Percentiles rank a stretch among this genome's conserved stretches.
phyloP scores from a whole-genome alignment of 148 eudicot species.

The Vaccinium vitisidaea region DNA sequence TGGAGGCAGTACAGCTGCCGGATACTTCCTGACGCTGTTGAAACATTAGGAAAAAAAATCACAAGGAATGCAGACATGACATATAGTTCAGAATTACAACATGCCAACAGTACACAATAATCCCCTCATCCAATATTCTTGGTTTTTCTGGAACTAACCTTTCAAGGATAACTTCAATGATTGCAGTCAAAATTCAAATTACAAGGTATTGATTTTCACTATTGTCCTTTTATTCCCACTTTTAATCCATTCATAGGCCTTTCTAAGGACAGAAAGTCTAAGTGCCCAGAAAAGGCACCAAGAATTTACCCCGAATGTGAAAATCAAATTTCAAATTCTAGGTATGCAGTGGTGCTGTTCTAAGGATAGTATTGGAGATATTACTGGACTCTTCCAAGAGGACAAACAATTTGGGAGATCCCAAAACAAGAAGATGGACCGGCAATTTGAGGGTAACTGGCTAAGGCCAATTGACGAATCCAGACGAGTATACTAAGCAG shows the following conservation, averaged over 20 bases:
- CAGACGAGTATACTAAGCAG: not conserved
- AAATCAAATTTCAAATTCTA: no score
- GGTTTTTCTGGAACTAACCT: not conserved
- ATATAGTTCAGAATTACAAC: not conserved
- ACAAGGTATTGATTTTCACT: not conserved
- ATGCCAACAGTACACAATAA: not conserved
- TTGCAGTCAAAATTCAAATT: not conserved
- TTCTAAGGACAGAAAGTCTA: not conserved
- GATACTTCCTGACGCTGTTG: slow-evolving; percentile 78
- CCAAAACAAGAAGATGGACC: not conserved
- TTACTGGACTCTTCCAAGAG: not conserved
- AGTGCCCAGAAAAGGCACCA: no score
- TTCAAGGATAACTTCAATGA: not conserved
- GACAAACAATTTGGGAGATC: not conserved
- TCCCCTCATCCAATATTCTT: not conserved
- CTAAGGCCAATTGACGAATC: not conserved
- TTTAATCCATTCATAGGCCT: not conserved
- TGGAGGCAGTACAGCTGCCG: slow-evolving; percentile 81
- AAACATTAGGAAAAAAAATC: not conserved
- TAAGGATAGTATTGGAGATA: not conserved
- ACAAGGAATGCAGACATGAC: not conserved
- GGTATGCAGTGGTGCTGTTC: not conserved
- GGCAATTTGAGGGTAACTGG: not conserved
- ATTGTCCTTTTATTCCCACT: not conserved
- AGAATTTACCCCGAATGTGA: no score